These are phyloP conservation scores for Septoria petroselini DNA, from an alignment of 2,329 filamentous ascomycete genomes.

Conservation along the genomic window DNA sequence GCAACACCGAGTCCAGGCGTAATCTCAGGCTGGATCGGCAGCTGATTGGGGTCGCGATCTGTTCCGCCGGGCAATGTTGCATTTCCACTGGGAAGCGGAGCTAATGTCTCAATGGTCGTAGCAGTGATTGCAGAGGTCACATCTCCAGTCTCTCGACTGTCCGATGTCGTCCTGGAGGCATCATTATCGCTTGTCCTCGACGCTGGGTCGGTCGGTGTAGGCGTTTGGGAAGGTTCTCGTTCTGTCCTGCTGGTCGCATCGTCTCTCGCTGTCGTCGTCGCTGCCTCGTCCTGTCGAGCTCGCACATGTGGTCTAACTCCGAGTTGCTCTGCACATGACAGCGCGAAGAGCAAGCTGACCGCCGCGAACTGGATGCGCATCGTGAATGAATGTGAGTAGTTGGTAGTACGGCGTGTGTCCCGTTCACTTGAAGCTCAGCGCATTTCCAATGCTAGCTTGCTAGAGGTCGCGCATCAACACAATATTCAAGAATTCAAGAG, in stretches of 20 bases:
- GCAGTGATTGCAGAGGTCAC: slow-evolving; percentile 18
- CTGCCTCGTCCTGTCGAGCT: slow-evolving; percentile 9
- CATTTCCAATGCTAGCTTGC: slow-evolving; percentile 1
- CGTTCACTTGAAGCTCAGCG: slow-evolving; percentile 7
- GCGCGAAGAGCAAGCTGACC: slow-evolving; percentile 8
- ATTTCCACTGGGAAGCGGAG: slow-evolving; percentile 7
- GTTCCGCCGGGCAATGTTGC: slow-evolving; percentile 9
- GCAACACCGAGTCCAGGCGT: slow-evolving; percentile 79
- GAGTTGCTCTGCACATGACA: slow-evolving; percentile 14
- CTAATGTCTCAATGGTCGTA: slow-evolving; percentile 13
- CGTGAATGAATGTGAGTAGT: not conserved
- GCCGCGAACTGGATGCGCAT: slow-evolving; percentile 12
- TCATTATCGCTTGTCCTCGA: slow-evolving; percentile 6
- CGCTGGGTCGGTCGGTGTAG: slow-evolving; percentile 4
- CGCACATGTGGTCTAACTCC: slow-evolving; percentile 4
- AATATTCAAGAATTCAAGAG: not conserved
- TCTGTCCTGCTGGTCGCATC: slow-evolving; percentile 2
- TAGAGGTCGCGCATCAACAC: slow-evolving; percentile 1
- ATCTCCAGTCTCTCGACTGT: slow-evolving; percentile 5
- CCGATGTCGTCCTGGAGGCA: slow-evolving; percentile 1
- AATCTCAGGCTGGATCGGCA: slow-evolving; percentile 71
- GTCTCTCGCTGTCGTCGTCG: slow-evolving; percentile 11
- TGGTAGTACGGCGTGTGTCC: not conserved
- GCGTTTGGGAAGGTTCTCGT: slow-evolving; percentile 5
- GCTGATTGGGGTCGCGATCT: slow-evolving; percentile 24